Conservation (phyloP, 164 flowering plant genomes). For the Litsea cubeba region DNA sequence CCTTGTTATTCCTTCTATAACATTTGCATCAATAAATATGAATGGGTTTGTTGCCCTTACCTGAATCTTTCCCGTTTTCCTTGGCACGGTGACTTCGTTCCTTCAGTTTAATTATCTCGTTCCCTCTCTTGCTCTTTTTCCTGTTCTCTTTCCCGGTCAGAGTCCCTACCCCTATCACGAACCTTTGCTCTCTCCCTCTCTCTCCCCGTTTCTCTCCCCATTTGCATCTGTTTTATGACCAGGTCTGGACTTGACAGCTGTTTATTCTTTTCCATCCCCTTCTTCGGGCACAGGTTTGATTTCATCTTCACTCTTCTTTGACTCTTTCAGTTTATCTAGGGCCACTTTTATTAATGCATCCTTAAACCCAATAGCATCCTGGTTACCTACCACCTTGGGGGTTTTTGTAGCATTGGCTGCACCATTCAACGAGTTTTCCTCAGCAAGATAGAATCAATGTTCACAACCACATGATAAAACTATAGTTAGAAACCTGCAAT, state of each 20-base stretch:
- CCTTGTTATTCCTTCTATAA: not conserved
- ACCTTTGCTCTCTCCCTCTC: conserved; percentile 43
- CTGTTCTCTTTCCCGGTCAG: conserved; percentile 50
- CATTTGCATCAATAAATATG: not conserved
- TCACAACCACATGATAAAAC: not conserved
- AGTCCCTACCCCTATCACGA: conserved; percentile 69
- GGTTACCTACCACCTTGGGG: conserved; percentile 25
- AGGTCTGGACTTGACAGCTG: conserved; percentile 33
- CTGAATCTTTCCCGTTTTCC: conserved; percentile 60
- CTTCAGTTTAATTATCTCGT: conserved; percentile 47
- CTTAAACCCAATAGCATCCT: conserved; percentile 47
- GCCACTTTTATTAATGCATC: conserved; percentile 33
- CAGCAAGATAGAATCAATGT: conserved; percentile 5
- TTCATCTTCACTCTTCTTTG: conserved; percentile 68
- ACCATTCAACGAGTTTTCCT: conserved; percentile 43
- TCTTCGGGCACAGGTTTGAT: conserved; percentile 35
- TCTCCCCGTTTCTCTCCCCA: conserved; percentile 53
- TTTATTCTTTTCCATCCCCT: conserved; percentile 48
- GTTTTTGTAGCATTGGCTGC: conserved; percentile 25
- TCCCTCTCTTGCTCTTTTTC: conserved; percentile 40
- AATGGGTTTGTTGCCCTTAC: conserved; percentile 15
- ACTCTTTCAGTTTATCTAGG: conserved; percentile 51
- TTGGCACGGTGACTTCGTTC: conserved; percentile 66
- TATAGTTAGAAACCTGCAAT: not conserved
- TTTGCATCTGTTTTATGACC: conserved; percentile 41